phyloP scores from a whole-genome alignment of 306 rosid genomes.

The Cercis canadensis region DNA sequence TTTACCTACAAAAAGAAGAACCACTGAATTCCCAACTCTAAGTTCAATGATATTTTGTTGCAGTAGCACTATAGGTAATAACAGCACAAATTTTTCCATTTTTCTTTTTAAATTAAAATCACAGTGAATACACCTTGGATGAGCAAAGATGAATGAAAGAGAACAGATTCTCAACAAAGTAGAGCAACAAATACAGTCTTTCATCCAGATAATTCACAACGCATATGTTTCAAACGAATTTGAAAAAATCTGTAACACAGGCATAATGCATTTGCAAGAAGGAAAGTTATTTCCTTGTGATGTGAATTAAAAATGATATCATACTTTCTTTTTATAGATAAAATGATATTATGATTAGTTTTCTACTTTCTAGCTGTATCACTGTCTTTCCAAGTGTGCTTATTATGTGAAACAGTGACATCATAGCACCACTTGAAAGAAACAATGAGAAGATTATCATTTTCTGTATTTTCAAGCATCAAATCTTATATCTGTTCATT shows the following conservation, averaged over 20 bases:
- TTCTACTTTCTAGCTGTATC: neutral
- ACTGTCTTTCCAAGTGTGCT: conserved; percentile 6
- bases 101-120: conserved; percentile 5
- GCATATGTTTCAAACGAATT: conserved; percentile 4
- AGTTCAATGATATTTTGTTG: conserved; percentile 33
- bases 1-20: conserved; percentile 52
- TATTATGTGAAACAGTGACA: conserved; percentile 6
- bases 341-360: neutral
- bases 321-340: too few relatives aligned
- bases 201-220: conserved; percentile 6
- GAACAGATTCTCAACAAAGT: conserved; percentile 21
- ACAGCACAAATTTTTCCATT: conserved; percentile 26
- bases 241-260: neutral
- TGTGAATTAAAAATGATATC: neutral
- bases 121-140: conserved; percentile 19
- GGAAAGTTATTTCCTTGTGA: conserved; percentile 18
- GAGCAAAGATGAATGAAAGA: conserved; percentile 31
- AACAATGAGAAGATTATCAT: conserved; percentile 13
- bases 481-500: conserved; percentile 6
- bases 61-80: conserved; percentile 22
- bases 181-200: conserved; percentile 4
- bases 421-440: conserved; percentile 23
- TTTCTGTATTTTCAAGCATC: conserved; percentile 4
- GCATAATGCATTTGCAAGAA: conserved; percentile 23
- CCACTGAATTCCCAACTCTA: conserved; percentile 40